Conservation (phyloP, 148 eudicot genomes). For the Diospyros lotus region DNA sequence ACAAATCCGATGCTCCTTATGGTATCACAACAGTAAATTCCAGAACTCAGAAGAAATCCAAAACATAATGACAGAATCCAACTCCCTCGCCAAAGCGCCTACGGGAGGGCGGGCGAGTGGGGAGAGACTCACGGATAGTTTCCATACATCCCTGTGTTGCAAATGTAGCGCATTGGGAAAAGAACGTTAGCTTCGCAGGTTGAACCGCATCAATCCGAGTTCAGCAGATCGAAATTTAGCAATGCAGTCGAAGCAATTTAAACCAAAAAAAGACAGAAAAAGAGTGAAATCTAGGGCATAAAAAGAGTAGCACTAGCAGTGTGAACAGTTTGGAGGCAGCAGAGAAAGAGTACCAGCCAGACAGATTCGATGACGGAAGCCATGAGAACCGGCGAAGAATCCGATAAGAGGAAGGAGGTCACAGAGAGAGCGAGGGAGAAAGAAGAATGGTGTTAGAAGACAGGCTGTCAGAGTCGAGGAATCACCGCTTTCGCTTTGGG, state of each 20-base stretch:
- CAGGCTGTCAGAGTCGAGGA: too few relatives aligned
- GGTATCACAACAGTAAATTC: not conserved
- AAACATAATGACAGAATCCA: too few relatives aligned
- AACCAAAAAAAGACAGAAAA: not conserved
- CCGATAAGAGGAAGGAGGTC: too few relatives aligned
- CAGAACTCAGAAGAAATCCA: not conserved
- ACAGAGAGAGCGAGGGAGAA: not conserved
- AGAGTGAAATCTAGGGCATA: slow-evolving; percentile 6
- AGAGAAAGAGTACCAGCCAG: slow-evolving; percentile 7
- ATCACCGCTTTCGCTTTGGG: not conserved
- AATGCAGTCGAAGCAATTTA: not conserved
- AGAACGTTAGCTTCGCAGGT: not conserved
- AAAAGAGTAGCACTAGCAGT: not conserved
- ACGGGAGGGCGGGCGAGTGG: too few relatives aligned
- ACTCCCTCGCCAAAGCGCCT: too few relatives aligned
- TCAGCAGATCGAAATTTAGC: slow-evolving; percentile 1
- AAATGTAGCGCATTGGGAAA: not conserved
- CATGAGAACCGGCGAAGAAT: slow-evolving; percentile 4
- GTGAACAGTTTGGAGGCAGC: too few relatives aligned
- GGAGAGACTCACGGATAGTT: too few relatives aligned
- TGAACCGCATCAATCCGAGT: not conserved
- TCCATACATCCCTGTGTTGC: too few relatives aligned
- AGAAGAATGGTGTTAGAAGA: not conserved
- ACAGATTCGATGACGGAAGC: slow-evolving; percentile 13
- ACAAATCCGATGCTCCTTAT: not conserved